These are phyloP conservation scores for Eutypella sp. DNA, from an alignment of 2,329 filamentous ascomycete species.

Conservation along the genomic window DNA sequence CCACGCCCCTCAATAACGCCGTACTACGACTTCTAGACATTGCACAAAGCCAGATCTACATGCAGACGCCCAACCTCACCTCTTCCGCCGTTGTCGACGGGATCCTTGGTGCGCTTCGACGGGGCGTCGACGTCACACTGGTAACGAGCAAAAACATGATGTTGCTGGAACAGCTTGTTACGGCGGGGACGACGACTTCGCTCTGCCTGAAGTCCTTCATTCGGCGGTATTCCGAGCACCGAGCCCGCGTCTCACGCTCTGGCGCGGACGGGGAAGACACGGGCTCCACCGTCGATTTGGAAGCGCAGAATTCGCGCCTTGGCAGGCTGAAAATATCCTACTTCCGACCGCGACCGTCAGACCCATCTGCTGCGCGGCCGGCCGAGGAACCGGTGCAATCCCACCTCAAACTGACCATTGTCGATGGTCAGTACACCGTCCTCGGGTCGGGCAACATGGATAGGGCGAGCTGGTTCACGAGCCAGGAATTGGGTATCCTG, in stretches of 20 bases:
- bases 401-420: slow-evolving; percentile 72
- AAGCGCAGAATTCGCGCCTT: slow-evolving; percentile 34
- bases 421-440: slow-evolving; percentile 63
- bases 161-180: slow-evolving; percentile 75
- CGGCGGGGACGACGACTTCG: slow-evolving; percentile 68
- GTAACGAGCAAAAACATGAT: slow-evolving; percentile 67
- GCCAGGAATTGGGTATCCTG: slow-evolving; percentile 72
- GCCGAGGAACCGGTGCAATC: slow-evolving; percentile 62
- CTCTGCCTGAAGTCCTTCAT: slow-evolving; percentile 58
- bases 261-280: slow-evolving; percentile 3
- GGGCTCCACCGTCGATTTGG: slow-evolving; percentile 30
- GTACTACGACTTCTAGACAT: slow-evolving; percentile 55
- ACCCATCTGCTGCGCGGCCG: slow-evolving; percentile 7
- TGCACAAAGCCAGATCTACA: slow-evolving; percentile 55
- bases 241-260: slow-evolving; percentile 16
- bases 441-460: slow-evolving; percentile 82
- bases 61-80: slow-evolving; percentile 77
- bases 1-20: slow-evolving; percentile 64
- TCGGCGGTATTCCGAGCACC: slow-evolving; percentile 42
- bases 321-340: slow-evolving; percentile 56
- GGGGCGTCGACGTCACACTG: slow-evolving; percentile 64
- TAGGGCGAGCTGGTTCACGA: slow-evolving; percentile 80
- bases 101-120: slow-evolving; percentile 54
- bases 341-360: slow-evolving; percentile 37
- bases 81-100: slow-evolving; percentile 58